phyloP scores from a whole-genome alignment of 805 yeast genomes.

The Tetrapisispora nanseiensis region DNA sequence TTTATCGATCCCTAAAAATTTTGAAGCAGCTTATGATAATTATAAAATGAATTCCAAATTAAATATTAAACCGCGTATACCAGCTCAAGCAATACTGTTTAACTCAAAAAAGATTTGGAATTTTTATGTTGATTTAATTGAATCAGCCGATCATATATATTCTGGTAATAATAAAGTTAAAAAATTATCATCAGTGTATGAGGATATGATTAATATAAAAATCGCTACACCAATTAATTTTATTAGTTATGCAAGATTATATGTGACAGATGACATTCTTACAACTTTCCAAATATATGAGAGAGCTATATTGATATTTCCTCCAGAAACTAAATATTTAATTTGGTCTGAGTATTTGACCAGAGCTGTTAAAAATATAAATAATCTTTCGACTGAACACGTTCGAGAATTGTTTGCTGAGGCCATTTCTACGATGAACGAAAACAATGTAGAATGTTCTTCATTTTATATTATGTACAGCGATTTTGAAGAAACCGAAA shows the following conservation, averaged over 20 bases:
- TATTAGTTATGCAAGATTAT: conserved; percentile 54
- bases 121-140: conserved; percentile 60
- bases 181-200: conserved; percentile 37
- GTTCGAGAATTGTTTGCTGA: conserved; percentile 69
- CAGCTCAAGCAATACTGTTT: conserved; percentile 51
- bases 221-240: conserved; percentile 61
- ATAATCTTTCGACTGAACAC: conserved; percentile 36
- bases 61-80: conserved; percentile 11
- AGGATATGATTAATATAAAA: conserved; percentile 44
- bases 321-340: conserved; percentile 44
- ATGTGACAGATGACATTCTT: conserved; percentile 38
- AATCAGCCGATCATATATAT: conserved; percentile 34
- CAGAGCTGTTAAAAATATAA: conserved; percentile 33
- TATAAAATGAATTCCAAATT: conserved; percentile 8
- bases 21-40: conserved; percentile 18
- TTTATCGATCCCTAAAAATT: conserved; percentile 31
- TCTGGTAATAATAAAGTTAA: conserved; percentile 14
- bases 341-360: conserved; percentile 63
- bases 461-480: conserved; percentile 47
- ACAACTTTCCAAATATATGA: conserved; percentile 54
- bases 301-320: conserved; percentile 54
- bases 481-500: conserved; percentile 44
- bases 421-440: conserved; percentile 45
- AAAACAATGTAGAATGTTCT: conserved; percentile 31
- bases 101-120: conserved; percentile 63